Percentiles rank a stretch among this genome's conserved stretches.
Evolutionary conservation across 2,329 filamentous ascomycete genomes (phyloP).

Genomic region (Periconia sp.): DNA sequence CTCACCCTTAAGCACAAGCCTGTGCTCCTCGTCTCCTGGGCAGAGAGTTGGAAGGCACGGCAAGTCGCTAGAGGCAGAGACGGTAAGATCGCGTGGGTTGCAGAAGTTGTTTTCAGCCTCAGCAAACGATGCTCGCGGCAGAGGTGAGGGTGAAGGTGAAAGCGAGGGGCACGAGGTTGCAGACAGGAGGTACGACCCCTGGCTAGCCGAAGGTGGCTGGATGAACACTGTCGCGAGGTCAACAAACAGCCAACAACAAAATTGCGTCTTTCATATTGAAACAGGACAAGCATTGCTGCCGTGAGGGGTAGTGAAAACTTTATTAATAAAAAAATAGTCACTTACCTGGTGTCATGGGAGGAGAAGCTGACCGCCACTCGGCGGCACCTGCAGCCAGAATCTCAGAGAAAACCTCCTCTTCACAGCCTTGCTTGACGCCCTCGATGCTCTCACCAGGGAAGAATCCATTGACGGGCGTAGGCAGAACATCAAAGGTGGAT

Average conservation of each 20-base stretch:
- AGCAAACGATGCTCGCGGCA: slow-evolving; percentile 70
- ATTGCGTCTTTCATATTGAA: no score
- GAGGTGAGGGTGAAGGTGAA: slow-evolving; percentile 84
- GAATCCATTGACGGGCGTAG: slow-evolving; percentile 84
- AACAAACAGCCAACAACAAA: slow-evolving; percentile 25
- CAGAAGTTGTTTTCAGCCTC: slow-evolving; percentile 84
- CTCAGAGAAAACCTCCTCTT: slow-evolving; percentile 73
- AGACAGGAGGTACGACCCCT: slow-evolving; percentile 73
- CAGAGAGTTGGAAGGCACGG: slow-evolving; percentile 67
- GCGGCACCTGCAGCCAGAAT: slow-evolving; percentile 76
- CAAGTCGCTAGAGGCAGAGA: slow-evolving; percentile 68
- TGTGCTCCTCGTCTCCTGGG: slow-evolving; percentile 67
- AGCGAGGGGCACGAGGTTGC: slow-evolving; percentile 79
- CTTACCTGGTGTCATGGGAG: slow-evolving; percentile 91
- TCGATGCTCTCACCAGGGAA: slow-evolving; percentile 56
- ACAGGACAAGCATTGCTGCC: no score
- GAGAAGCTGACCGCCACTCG: slow-evolving; percentile 79
- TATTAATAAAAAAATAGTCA: slow-evolving; percentile 3
- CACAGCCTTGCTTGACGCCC: slow-evolving; percentile 63
- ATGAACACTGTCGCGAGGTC: slow-evolving; percentile 63
- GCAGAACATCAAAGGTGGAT: slow-evolving; percentile 74
- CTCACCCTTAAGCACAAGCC: slow-evolving; percentile 57
- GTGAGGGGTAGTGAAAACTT: no score
- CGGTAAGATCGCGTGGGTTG: slow-evolving; percentile 87
- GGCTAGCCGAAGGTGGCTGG: slow-evolving; percentile 70